Base-by-base conservation (phyloP, 345 rosid genomes). In the Eucalyptus brandiana region DNA sequence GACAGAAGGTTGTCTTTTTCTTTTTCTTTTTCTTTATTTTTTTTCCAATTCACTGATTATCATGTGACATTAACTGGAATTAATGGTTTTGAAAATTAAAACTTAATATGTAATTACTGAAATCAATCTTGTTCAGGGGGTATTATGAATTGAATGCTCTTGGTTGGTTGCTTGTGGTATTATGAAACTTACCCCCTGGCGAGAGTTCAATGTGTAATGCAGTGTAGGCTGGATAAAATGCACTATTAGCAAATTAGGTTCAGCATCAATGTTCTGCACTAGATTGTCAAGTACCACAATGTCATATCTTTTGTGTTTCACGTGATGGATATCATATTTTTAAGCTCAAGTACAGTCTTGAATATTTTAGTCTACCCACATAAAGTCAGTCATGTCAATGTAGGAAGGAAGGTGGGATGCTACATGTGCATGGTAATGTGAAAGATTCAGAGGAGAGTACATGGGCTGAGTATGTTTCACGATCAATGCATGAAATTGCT, bases 351-450 rank as follows among this genome's bases (percentile, higher is more conserved):
- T 40, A 40, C 30, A 4, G 30, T 76, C 47, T 12, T 21, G 28
- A 76, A 44, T 37, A 37, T 76, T 76, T 76, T 10, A 37, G 87
- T 86, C 65, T 51, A 86, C 28, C 37, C 5, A 0, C 53, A 24
- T 58, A 17, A 54, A 32, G 45, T 40, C 44, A 80, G 80, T 50
- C 26, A 49, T 23, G 15, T 30, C 69, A 86, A 87, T 92, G 91
- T 94, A 97, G 99, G 93, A 94, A 88, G 17, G 94, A 94, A 89
- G 99, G 99, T n/a, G 99, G 99, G 60, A 89, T 93, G 56, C 91
- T 97, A 54, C 99, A 97, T 90, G 95, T 97, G 89, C 99, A 97
- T 53, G 99, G 97, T 37, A 97, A 96, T 85, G 96, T 94, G 90
- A 97, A 95, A 93, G 99, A 97, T 93, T 90, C 96, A 2, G 97